Percentiles rank a stretch among this genome's conserved stretches.
These are phyloP conservation scores for Russula compacta DNA, from an alignment of 768 basidiomycete species.

Conservation along the genomic window DNA sequence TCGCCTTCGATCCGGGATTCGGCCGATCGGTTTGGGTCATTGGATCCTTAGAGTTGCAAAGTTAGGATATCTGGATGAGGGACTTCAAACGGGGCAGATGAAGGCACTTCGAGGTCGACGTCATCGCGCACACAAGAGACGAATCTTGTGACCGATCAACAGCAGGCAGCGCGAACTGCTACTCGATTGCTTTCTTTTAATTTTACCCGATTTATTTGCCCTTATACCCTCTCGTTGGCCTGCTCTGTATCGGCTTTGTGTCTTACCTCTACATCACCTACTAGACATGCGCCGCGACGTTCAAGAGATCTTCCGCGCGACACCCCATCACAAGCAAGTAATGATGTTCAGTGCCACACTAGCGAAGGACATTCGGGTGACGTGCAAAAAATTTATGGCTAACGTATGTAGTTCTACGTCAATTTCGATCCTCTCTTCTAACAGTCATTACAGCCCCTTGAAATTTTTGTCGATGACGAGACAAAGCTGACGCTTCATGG, in stretches of 20 bases:
- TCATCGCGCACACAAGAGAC: slow-evolving; percentile 2
- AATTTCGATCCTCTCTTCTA: background rate
- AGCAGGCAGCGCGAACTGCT: slow-evolving; percentile 10
- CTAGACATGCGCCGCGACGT: slow-evolving; percentile 99
- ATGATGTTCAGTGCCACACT: slow-evolving; percentile 99
- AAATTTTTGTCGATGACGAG: slow-evolving; percentile 99
- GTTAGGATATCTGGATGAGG: slow-evolving; percentile 5
- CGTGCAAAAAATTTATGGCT: slow-evolving; percentile 99
- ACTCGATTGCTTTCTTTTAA: slow-evolving; percentile 16
- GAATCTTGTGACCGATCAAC: slow-evolving; percentile 8
- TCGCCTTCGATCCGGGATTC: slow-evolving; percentile 18
- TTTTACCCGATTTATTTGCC: slow-evolving; percentile 34
- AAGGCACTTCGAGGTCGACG: slow-evolving; percentile 18
- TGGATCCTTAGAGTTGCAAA: slow-evolving; percentile 12
- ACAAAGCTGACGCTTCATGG: slow-evolving; percentile 97
- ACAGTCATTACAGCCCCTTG: slow-evolving; percentile 62
- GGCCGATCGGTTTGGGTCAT: slow-evolving; percentile 19
- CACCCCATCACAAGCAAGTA: slow-evolving; percentile 99
- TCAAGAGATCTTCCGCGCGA: slow-evolving; percentile 98
- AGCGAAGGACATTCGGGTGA: slow-evolving; percentile 91
- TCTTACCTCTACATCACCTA: slow-evolving; percentile 65
- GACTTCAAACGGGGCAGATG: slow-evolving; percentile 6
- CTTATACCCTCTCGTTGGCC: slow-evolving; percentile 45
- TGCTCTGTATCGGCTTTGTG: slow-evolving; percentile 37
- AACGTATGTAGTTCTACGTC: slow-evolving; percentile 51